Percentiles rank a stretch among this genome's conserved stretches.
Evolutionary conservation across 2,329 filamentous ascomycete species (phyloP).

Genomic region (Fusarium torreyae): DNA sequence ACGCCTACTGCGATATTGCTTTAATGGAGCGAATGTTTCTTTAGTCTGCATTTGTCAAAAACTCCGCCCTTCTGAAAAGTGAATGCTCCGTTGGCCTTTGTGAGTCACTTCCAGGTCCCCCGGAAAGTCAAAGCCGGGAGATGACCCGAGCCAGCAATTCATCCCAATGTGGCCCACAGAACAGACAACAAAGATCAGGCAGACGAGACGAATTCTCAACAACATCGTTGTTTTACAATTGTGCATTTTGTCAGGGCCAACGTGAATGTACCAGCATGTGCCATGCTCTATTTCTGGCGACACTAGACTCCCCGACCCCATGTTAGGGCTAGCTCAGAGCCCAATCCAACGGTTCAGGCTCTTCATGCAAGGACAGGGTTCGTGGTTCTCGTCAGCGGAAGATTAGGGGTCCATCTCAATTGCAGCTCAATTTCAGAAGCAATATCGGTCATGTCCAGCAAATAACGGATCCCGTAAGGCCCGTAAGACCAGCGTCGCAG

Average conservation of each 20-base stretch:
- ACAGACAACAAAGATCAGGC: conserved; percentile 24
- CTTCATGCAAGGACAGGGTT: conserved; percentile 43
- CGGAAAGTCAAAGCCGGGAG: conserved; percentile 7
- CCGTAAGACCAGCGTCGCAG: conserved; percentile 37
- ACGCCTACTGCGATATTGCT: conserved; percentile 9
- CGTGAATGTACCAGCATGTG: conserved; percentile 3
- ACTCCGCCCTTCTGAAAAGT: neutral
- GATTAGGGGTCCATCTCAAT: conserved; percentile 32
- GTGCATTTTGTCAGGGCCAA: neutral
- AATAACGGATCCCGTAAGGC: conserved; percentile 30
- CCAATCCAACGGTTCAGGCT: conserved; percentile 49
- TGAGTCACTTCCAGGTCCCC: conserved; percentile 29
- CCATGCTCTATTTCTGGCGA: conserved; percentile 27
- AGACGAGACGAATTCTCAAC: neutral
- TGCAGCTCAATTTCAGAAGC: conserved; percentile 1
- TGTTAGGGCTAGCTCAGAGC: conserved; percentile 24
- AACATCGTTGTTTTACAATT: neutral
- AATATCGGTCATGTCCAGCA: too few species aligned
- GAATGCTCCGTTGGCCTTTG: neutral
- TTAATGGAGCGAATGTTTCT: neutral
- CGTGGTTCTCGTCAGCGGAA: conserved; percentile 26
- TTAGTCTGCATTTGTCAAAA: conserved; percentile 11
- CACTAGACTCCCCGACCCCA: conserved; percentile 5
- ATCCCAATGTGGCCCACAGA: conserved; percentile 21
- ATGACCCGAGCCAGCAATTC: conserved; percentile 18